These are phyloP conservation scores for Piper betle DNA, from an alignment of 164 flowering plant species.

Conservation along the genomic window DNA sequence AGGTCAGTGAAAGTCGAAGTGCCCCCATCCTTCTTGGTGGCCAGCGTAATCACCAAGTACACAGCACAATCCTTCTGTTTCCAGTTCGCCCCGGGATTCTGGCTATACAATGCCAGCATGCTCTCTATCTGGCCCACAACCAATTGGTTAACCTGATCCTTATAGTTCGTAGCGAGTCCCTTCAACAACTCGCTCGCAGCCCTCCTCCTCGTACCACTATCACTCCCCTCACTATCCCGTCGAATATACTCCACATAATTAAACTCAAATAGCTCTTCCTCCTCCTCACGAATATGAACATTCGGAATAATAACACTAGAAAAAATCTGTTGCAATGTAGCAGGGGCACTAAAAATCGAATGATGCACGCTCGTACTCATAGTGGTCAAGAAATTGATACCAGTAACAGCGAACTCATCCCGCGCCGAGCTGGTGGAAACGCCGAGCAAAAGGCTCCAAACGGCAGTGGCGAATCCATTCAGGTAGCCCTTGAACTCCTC, in stretches of 20 bases:
- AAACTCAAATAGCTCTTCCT: constrained; percentile 89
- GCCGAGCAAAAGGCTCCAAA: constrained; percentile 53
- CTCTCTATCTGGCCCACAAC: constrained; percentile 53
- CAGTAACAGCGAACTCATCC: constrained; percentile 60
- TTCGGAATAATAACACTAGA: constrained; percentile 81
- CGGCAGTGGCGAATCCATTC: constrained; percentile 57
- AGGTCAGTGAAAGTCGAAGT: constrained; percentile 53
- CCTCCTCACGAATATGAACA: constrained; percentile 79
- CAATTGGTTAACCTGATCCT: constrained; percentile 42
- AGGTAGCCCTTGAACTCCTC: constrained; percentile 66
- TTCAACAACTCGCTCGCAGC: constrained; percentile 91
- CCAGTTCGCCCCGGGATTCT: constrained; percentile 71
- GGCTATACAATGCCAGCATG: constrained; percentile 39
- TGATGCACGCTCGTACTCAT: constrained; percentile 81
- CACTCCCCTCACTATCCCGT: constrained; percentile 95
- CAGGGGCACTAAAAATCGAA: constrained; percentile 43
- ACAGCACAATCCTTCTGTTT: constrained; percentile 96
- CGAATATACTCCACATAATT: constrained; percentile 80
- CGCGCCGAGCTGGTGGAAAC: constrained; percentile 45
- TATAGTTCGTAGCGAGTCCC: constrained; percentile 72
- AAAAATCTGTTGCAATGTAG: constrained; percentile 51
- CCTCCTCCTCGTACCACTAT: constrained; percentile 87
- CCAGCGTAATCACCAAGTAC: constrained; percentile 79
- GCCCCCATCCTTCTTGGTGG: constrained; percentile 61
- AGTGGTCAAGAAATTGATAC: constrained; percentile 74